phyloP scores from a whole-genome alignment of 345 rosid species.

The Pistacia vera region DNA sequence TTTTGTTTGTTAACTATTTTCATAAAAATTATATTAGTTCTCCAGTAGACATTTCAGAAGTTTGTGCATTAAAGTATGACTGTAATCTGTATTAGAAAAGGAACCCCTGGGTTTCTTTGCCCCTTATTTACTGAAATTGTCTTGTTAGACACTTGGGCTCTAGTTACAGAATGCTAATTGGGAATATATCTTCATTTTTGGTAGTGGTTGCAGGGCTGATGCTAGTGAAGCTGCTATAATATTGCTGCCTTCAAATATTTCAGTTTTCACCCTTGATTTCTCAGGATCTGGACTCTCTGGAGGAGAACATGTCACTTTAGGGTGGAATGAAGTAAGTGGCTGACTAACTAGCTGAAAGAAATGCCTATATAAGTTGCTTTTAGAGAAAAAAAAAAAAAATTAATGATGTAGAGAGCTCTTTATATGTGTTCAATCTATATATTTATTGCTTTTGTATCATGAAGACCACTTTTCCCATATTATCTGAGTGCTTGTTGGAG shows the following conservation, averaged over 20 bases:
- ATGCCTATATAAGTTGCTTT: not conserved
- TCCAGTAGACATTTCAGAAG: conserved; percentile 6
- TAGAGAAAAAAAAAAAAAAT: not conserved
- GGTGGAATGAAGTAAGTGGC: conserved; percentile 81
- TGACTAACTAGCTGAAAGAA: conserved; percentile 16
- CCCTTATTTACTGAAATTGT: not conserved
- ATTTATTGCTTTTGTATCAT: not conserved
- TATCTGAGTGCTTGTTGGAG: too few relatives aligned
- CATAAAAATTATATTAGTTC: not conserved
- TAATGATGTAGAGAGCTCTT: not conserved
- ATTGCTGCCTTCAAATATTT: conserved; percentile 82
- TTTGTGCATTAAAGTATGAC: not conserved
- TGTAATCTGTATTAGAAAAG: not conserved
- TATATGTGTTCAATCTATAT: not conserved
- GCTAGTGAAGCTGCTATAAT: conserved; percentile 94
- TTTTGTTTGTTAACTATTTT: not conserved
- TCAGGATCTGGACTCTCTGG: conserved; percentile 92
- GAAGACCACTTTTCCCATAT: not conserved
- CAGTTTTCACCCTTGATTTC: conserved; percentile 92
- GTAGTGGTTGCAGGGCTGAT: conserved; percentile 95
- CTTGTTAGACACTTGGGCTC: not conserved
- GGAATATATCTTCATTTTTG: conserved; percentile 33
- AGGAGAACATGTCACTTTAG: conserved; percentile 85
- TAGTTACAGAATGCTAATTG: conserved; percentile 21
- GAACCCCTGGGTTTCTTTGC: not conserved